A percentile compares a stretch with the other conserved stretches of the same genome.
These are phyloP conservation scores for Hygrophoropsis aurantiaca DNA, from an alignment of 768 basidiomycete species.

Conservation along the genomic window DNA sequence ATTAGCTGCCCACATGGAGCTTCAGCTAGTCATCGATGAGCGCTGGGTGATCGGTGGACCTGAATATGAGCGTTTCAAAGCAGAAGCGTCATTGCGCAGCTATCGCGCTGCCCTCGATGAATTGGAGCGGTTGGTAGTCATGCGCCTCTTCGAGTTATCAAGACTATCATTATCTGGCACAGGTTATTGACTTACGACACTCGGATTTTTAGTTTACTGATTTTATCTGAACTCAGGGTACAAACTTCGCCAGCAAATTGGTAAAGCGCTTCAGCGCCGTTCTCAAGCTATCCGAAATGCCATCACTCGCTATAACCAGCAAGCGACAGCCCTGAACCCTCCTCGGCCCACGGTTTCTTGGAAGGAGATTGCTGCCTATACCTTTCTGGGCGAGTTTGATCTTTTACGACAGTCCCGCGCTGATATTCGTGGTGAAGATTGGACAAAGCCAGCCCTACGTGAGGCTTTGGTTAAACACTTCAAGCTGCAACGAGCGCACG, in stretches of 20 bases:
- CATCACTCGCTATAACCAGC: conserved; percentile 23
- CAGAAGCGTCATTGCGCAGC: conserved; percentile 6
- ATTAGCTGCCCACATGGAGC: background rate
- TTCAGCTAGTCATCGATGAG: conserved; percentile 1
- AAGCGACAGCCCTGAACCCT: conserved; percentile 8
- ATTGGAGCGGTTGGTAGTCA: conserved; percentile 28
- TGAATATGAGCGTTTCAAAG: background rate
- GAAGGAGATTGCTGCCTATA: conserved; percentile 1
- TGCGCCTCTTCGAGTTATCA: conserved; percentile 26
- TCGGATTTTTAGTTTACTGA: background rate
- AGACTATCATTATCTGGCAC: conserved; percentile 24
- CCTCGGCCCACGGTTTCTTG: background rate
- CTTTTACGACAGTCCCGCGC: conserved; percentile 5
- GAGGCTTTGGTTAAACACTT: conserved; percentile 21
- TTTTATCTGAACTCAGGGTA: conserved; percentile 20
- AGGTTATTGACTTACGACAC: conserved; percentile 7
- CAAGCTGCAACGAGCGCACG: conserved; percentile 19
- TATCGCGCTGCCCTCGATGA: conserved; percentile 24
- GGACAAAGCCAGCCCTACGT: conserved; percentile 18
- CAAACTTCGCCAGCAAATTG: conserved; percentile 30
- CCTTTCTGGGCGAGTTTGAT: background rate
- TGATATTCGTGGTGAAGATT: conserved; percentile 19
- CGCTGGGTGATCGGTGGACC: conserved; percentile 2
- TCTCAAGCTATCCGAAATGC: conserved; percentile 27
- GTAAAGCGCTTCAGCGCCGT: conserved; percentile 24